Conservation (phyloP, 2,329 filamentous ascomycete genomes). For the Cercospora nicotianae region DNA sequence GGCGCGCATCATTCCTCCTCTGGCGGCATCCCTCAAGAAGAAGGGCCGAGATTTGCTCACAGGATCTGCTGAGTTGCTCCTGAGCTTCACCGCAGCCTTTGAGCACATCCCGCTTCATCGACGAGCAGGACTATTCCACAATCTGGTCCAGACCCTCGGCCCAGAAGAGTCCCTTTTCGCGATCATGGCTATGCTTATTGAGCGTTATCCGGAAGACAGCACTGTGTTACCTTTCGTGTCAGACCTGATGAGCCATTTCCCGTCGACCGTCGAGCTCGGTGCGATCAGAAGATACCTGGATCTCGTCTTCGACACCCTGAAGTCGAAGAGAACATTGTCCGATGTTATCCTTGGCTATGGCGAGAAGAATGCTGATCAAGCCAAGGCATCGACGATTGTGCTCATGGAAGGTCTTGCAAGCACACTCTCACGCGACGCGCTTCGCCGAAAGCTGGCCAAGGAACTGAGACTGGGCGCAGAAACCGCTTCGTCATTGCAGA, state of each 20-base stretch:
- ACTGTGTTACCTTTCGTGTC: constrained; percentile 72
- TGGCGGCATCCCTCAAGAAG: constrained; percentile 80
- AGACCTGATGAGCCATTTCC: constrained; percentile 71
- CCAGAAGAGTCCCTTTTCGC: constrained; percentile 85
- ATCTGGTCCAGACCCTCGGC: constrained; percentile 81
- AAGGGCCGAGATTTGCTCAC: constrained; percentile 74
- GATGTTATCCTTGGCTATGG: constrained; percentile 67
- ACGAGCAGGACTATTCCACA: constrained; percentile 76
- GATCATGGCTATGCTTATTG: constrained; percentile 83
- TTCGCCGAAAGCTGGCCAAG: constrained; percentile 33
- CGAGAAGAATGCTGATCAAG: constrained; percentile 43
- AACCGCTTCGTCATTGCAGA: constrained; percentile 29
- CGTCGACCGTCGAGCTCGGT: constrained; percentile 69
- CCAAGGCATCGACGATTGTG: constrained; percentile 39
- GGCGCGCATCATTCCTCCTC: constrained; percentile 85
- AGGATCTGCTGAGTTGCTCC: constrained; percentile 83
- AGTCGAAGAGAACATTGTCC: constrained; percentile 71
- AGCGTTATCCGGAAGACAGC: constrained; percentile 78
- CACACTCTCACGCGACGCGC: constrained; percentile 31
- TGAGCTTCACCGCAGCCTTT: constrained; percentile 94
- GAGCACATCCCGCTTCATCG: constrained; percentile 92
- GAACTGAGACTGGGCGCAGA: constrained; percentile 30
- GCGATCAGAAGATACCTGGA: constrained; percentile 74
- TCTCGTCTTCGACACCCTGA: constrained; percentile 72
- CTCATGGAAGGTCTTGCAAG: constrained; percentile 44